These are phyloP conservation scores for Pinus albicaulis DNA, from an alignment of 75 land plant species.

Conservation along the genomic window DNA sequence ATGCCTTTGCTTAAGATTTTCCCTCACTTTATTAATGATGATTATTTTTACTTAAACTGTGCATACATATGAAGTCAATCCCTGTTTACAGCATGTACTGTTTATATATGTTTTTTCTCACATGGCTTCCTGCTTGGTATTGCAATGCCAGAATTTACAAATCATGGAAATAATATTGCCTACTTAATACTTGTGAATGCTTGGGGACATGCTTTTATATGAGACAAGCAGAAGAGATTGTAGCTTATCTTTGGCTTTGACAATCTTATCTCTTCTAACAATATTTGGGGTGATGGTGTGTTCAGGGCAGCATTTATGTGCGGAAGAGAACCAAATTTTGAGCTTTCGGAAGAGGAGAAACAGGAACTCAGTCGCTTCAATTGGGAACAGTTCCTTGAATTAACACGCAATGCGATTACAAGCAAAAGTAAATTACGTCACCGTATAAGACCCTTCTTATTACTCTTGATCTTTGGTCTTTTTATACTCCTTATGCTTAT, in stretches of 20 bases:
- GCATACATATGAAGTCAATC: not conserved
- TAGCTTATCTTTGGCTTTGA: not conserved
- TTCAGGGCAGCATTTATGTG: slow-evolving; percentile 97
- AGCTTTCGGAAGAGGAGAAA: slow-evolving; percentile 87
- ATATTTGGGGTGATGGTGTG: not conserved
- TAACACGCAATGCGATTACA: slow-evolving; percentile 65
- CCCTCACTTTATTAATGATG: not conserved
- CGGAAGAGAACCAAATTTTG: slow-evolving; percentile 95
- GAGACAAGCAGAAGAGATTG: not conserved
- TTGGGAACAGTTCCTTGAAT: slow-evolving; percentile 86
- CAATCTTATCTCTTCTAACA: not conserved
- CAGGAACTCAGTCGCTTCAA: slow-evolving; percentile 59
- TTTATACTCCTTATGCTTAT: no score
- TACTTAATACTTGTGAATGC: not conserved
- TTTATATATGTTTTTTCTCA: not conserved
- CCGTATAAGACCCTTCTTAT: not conserved
- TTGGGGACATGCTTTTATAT: not conserved
- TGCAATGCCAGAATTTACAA: not conserved
- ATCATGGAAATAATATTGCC: no score
- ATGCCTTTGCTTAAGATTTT: no score
- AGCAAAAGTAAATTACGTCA: slow-evolving; percentile 55
- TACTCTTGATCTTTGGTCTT: no score
- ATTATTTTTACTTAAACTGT: not conserved
- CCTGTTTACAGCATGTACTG: not conserved
- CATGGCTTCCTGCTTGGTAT: not conserved